Conservation (phyloP, 306 rosid genomes). For the Canavalia ensiformis region DNA sequence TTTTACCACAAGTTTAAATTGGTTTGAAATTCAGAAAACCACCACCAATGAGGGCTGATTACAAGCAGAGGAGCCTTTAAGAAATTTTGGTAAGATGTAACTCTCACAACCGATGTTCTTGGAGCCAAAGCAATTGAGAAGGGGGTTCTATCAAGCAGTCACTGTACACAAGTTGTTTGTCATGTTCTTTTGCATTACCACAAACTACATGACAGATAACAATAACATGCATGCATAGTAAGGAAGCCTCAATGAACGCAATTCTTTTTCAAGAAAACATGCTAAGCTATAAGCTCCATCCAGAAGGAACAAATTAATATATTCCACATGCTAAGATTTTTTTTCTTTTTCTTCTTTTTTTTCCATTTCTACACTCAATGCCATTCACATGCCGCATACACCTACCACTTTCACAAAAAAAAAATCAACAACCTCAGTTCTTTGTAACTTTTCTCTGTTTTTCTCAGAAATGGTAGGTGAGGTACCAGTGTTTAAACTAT, state of each 20-base stretch:
- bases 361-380: neutral
- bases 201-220: slow-evolving; percentile 32
- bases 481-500: neutral
- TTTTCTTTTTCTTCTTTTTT: neutral
- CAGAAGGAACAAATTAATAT: slow-evolving; percentile 1
- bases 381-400: neutral
- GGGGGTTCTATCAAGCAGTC: slow-evolving; percentile 35
- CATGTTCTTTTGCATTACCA: neutral
- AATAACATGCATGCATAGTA: slow-evolving; percentile 40
- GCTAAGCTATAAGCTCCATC: slow-evolving; percentile 17
- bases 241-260: slow-evolving; percentile 46
- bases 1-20: slow-evolving; percentile 11
- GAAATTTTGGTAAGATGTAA: slow-evolving; percentile 44
- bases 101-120: slow-evolving; percentile 55
- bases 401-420: neutral
- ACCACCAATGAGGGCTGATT: neutral
- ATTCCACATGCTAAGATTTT: neutral
- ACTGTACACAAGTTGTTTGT: slow-evolving; percentile 33
- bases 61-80: neutral
- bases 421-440: neutral
- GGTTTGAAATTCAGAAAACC: neutral
- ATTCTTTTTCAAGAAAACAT: slow-evolving; percentile 39
- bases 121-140: slow-evolving; percentile 45
- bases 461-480: neutral
- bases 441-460: neutral